phyloP scores from a whole-genome alignment of 2,329 filamentous ascomycete species.

The Fusarium oxysporum region DNA sequence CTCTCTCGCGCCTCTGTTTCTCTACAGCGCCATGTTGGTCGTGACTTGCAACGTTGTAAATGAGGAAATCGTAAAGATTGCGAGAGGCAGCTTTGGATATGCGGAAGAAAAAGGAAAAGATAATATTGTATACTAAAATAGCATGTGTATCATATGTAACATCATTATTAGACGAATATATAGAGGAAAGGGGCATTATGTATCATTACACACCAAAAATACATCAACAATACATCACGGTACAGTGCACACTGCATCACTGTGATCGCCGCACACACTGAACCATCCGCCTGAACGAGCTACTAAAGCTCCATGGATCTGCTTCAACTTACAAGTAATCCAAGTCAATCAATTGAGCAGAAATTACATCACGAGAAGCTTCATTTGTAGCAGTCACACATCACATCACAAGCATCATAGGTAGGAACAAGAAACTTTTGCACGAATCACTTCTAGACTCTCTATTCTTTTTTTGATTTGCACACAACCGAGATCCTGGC shows the following conservation, averaged over 20 bases:
- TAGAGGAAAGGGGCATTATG: not conserved
- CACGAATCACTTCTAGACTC: constrained; percentile 60
- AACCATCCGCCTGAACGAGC: not conserved
- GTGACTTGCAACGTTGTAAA: not conserved
- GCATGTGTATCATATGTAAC: constrained; percentile 32
- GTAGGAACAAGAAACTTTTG: constrained; percentile 30
- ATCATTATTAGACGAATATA: constrained; percentile 4
- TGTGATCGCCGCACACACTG: too few species aligned
- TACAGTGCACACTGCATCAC: not conserved
- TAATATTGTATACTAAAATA: constrained; percentile 12
- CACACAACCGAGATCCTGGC: constrained; percentile 58
- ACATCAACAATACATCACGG: too few species aligned
- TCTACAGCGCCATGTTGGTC: not conserved
- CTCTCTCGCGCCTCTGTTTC: not conserved
- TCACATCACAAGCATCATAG: constrained; percentile 1
- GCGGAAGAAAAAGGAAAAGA: not conserved
- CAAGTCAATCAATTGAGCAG: too few species aligned
- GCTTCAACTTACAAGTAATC: accelerated
- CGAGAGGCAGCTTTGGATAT: not conserved
- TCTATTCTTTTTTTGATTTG: constrained; percentile 62
- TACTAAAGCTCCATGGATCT: accelerated
- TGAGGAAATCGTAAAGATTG: not conserved
- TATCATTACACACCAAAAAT: not conserved
- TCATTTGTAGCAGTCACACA: not conserved
- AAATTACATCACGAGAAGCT: not conserved